phyloP scores from a whole-genome alignment of 2,329 filamentous ascomycete species.

The Pseudocercospora fijiensis region DNA sequence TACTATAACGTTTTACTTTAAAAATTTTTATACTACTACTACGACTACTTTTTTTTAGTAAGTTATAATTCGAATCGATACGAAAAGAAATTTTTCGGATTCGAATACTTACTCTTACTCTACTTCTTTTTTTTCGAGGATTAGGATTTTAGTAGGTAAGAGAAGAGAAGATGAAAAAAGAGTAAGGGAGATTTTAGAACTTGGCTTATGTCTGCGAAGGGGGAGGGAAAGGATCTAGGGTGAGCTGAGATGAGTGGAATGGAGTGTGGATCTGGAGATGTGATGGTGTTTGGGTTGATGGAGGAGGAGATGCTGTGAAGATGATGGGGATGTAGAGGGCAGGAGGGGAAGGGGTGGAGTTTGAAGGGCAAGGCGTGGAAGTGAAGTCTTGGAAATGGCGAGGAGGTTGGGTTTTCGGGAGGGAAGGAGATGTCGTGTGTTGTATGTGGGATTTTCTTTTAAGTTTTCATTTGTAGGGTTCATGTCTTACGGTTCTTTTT shows the following conservation, averaged over 20 bases:
- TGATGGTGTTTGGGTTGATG: constrained; percentile 1
- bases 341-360: constrained; percentile 11
- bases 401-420: neutral
- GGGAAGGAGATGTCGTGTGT: neutral
- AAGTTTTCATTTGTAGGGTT: neutral
- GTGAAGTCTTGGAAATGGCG: neutral
- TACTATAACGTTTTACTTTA: too few relatives aligned
- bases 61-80: too few relatives aligned
- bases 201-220: too few relatives aligned
- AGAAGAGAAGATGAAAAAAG: too few relatives aligned
- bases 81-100: too few relatives aligned
- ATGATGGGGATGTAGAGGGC: constrained; percentile 8
- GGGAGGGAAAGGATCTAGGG: too few relatives aligned
- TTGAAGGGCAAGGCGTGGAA: neutral
- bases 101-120: too few relatives aligned
- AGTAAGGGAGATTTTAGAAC: too few relatives aligned
- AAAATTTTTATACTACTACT: too few relatives aligned
- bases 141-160: too few relatives aligned
- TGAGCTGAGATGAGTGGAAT: neutral
- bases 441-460: neutral
- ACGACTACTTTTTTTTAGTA: too few relatives aligned
- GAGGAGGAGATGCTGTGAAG: constrained; percentile 12
- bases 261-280: neutral
- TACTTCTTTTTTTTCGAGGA: too few relatives aligned
- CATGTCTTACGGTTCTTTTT: neutral